phyloP scores from a whole-genome alignment of 371 early-diverging fungal species.

The Circinella umbellata region DNA sequence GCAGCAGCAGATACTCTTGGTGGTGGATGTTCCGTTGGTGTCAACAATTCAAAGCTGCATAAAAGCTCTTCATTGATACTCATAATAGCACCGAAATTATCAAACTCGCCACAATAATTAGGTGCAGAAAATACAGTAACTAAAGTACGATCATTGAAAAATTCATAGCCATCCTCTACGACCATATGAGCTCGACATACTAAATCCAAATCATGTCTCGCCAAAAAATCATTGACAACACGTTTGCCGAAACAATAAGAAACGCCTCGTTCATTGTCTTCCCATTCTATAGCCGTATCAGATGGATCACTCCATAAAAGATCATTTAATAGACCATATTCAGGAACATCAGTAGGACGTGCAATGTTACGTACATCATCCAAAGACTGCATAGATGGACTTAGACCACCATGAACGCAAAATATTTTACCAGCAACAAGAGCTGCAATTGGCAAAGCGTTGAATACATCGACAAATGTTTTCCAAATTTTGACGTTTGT shows the following conservation, averaged over 20 bases:
- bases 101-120: slow-evolving; percentile 99
- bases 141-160: slow-evolving; percentile 93
- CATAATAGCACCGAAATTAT: slow-evolving; percentile 98
- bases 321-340: slow-evolving; percentile 85
- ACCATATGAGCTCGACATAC: slow-evolving; percentile 99
- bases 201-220: slow-evolving; percentile 79
- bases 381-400: slow-evolving; percentile 86
- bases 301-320: slow-evolving; percentile 93
- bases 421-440: slow-evolving; percentile 97
- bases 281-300: slow-evolving; percentile 85
- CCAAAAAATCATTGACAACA: slow-evolving; percentile 87
- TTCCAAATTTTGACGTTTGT: slow-evolving; percentile 96
- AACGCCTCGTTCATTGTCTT: slow-evolving; percentile 98
- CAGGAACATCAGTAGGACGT: slow-evolving; percentile 97
- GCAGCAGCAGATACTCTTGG: background rate
- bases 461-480: slow-evolving; percentile 98
- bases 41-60: slow-evolving; percentile 82
- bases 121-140: slow-evolving; percentile 99
- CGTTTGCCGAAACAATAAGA: slow-evolving; percentile 93
- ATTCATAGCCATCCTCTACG: slow-evolving; percentile 99
- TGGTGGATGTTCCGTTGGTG: slow-evolving; percentile 48
- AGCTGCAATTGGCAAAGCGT: slow-evolving; percentile 96
- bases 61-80: slow-evolving; percentile 91
- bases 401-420: slow-evolving; percentile 97
- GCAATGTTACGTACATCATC: slow-evolving; percentile 92